Evolutionary conservation across 768 basidiomycete genomes (phyloP).

Genomic region (Rhizopogon vulgaris): DNA sequence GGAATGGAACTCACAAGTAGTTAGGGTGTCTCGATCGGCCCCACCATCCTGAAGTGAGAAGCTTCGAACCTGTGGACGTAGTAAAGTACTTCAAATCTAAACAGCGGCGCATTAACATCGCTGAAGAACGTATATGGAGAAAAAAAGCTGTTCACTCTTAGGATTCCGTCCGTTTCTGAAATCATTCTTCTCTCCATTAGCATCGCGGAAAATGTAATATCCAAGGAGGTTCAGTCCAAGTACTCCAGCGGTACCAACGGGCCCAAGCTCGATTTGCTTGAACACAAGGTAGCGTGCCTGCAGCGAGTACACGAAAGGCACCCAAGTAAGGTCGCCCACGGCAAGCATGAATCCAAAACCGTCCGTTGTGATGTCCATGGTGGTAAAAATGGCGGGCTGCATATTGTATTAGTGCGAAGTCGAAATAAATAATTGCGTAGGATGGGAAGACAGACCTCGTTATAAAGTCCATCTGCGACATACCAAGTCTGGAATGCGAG

Average conservation of each 20-base stretch:
- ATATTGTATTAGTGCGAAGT: background rate
- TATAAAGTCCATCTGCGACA: constrained; percentile 80
- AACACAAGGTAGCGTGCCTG: constrained; percentile 96
- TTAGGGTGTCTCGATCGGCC: constrained; percentile 90
- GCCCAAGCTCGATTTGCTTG: constrained; percentile 72
- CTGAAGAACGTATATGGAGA: background rate
- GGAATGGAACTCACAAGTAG: constrained; percentile 52
- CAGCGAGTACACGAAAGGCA: constrained; percentile 90
- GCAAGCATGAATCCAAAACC: constrained; percentile 99
- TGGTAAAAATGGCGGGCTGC: constrained; percentile 83
- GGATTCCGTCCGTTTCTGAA: constrained; percentile 93
- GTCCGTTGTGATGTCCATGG: constrained; percentile 97
- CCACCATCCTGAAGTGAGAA: constrained; percentile 98
- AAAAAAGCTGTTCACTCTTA: constrained; percentile 53
- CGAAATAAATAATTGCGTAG: background rate
- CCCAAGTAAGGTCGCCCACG: constrained; percentile 88
- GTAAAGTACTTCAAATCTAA: constrained; percentile 73
- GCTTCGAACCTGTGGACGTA: constrained; percentile 81
- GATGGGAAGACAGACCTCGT: constrained; percentile 55
- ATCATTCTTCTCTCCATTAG: constrained; percentile 93
- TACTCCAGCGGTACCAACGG: constrained; percentile 46
- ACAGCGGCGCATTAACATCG: background rate
- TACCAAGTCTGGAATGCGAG: constrained; percentile 84
- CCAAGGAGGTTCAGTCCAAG: constrained; percentile 63
- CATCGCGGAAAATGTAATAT: constrained; percentile 84